Conservation (phyloP, 2,329 filamentous ascomycete species). For the Diaporthe caulivora region DNA sequence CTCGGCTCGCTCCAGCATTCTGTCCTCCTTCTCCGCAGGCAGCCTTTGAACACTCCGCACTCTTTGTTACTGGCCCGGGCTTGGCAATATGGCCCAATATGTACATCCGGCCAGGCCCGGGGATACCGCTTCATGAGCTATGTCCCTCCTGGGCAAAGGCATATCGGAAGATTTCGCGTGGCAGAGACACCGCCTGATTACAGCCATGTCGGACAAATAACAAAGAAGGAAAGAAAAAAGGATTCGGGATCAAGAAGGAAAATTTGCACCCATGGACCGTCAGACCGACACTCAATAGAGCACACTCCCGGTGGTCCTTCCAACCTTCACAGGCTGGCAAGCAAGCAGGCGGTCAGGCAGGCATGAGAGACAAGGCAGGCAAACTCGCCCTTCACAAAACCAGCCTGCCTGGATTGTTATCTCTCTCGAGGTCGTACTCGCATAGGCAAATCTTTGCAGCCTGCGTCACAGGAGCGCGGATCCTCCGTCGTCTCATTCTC, state of each 20-base stretch:
- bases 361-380: constrained; percentile 7
- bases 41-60: background rate
- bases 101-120: constrained; percentile 1
- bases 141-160: background rate
- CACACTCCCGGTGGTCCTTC: background rate
- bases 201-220: background rate
- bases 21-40: background rate
- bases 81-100: background rate
- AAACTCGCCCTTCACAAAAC: background rate
- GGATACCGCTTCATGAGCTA: background rate
- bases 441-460: constrained; percentile 2
- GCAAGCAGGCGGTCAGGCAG: background rate
- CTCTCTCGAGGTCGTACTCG: background rate
- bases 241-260: background rate
- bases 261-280: background rate
- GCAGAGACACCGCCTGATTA: constrained; percentile 1
- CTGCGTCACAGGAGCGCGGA: constrained; percentile 9
- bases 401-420: background rate
- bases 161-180: constrained; percentile 11
- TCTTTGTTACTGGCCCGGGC: background rate
- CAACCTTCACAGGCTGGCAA: background rate
- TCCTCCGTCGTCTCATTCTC: constrained; percentile 19
- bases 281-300: background rate
- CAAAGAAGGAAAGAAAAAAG: background rate
- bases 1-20: constrained; percentile 5